phyloP scores from a whole-genome alignment of 2,329 filamentous ascomycete species.

The Hansfordia pulvinata region DNA sequence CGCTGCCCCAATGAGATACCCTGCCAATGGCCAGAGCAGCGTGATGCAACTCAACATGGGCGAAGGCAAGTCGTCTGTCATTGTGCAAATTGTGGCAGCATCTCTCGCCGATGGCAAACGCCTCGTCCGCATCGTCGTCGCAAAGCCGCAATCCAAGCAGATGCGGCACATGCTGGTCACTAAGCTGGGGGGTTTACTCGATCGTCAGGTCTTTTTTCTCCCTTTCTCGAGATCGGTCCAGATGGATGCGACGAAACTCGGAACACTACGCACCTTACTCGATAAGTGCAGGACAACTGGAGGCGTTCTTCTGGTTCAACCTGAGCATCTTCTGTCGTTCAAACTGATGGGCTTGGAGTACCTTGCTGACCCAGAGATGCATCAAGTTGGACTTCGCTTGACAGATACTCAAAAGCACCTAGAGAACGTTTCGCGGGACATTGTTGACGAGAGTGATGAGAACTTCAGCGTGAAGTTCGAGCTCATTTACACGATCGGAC shows the following conservation, averaged over 20 bases:
- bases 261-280: constrained; percentile 22
- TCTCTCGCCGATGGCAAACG: constrained; percentile 33
- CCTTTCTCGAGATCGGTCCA: constrained; percentile 41
- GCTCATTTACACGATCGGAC: constrained; percentile 48
- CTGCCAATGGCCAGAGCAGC: constrained; percentile 24
- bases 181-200: constrained; percentile 40
- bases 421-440: constrained; percentile 40
- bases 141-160: constrained; percentile 46
- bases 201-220: constrained; percentile 38
- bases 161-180: constrained; percentile 42
- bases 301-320: constrained; percentile 46
- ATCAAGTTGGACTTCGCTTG: too few relatives aligned
- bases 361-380: too few relatives aligned
- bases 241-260: constrained; percentile 16
- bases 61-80: constrained; percentile 56
- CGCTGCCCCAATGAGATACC: constrained; percentile 37
- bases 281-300: constrained; percentile 30
- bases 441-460: constrained; percentile 55
- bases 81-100: constrained; percentile 48
- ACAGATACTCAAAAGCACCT: constrained; percentile 16
- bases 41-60: constrained; percentile 62
- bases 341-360: constrained; percentile 46
- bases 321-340: constrained; percentile 51
- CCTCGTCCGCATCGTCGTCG: constrained; percentile 45
- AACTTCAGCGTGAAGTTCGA: constrained; percentile 48